Percentiles rank a stretch among this genome's conserved stretches.
Conservation (phyloP, 129 eudicot species). For the Scalesia atractyloides region DNA sequence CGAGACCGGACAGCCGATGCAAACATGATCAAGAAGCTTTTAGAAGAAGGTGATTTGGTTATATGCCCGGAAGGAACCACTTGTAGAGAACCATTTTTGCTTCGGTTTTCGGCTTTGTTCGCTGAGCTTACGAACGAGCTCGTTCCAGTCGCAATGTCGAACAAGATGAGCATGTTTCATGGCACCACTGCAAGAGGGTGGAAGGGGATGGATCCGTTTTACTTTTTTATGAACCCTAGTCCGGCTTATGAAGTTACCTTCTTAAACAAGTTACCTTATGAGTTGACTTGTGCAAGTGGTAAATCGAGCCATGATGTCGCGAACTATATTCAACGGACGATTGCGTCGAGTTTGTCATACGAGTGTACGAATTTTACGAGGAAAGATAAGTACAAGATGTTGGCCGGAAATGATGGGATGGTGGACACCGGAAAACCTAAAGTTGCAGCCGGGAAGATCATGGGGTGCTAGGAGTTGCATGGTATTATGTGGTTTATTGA, state of each 20-base stretch:
- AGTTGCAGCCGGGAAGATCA: slow-evolving; percentile 27
- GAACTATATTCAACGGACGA: slow-evolving; percentile 55
- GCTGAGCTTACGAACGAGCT: slow-evolving; percentile 58
- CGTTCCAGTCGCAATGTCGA: slow-evolving; percentile 65
- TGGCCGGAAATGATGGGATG: slow-evolving; percentile 77
- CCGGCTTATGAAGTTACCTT: slow-evolving; percentile 73
- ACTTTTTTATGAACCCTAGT: slow-evolving; percentile 73
- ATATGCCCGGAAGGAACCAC: slow-evolving; percentile 77
- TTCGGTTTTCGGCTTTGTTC: slow-evolving; percentile 60
- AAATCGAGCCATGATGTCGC: slow-evolving; percentile 65
- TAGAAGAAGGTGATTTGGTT: slow-evolving; percentile 59
- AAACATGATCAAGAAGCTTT: slow-evolving; percentile 53
- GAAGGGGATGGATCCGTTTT: slow-evolving; percentile 77
- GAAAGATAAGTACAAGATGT: slow-evolving; percentile 64
- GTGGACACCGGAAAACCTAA: slow-evolving; percentile 40
- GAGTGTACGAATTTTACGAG: slow-evolving; percentile 73
- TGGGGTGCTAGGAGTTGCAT: slow-evolving; percentile 33
- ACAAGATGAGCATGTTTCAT: slow-evolving; percentile 64
- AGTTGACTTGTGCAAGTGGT: slow-evolving; percentile 52
- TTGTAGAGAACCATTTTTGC: slow-evolving; percentile 66
- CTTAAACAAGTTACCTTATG: slow-evolving; percentile 54
- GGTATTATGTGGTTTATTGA: background rate
- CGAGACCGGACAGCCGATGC: slow-evolving; percentile 63
- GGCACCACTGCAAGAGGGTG: slow-evolving; percentile 79
- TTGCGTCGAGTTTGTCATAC: slow-evolving; percentile 60